These are phyloP conservation scores for Saccharomycopsis sp. DNA, from an alignment of 805 yeast genomes.

Conservation along the genomic window DNA sequence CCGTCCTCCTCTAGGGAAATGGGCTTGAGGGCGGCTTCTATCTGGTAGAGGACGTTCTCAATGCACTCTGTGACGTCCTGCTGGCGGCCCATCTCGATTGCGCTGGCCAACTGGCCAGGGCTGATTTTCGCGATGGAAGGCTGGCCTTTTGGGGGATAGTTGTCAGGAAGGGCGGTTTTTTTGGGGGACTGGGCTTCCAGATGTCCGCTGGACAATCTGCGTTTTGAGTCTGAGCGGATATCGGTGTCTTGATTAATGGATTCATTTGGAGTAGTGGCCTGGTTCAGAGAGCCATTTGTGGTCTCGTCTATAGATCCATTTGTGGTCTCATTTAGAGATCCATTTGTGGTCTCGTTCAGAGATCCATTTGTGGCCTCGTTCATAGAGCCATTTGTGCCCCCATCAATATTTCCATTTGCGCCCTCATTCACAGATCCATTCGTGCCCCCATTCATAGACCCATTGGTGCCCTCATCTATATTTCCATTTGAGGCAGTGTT, in stretches of 20 bases:
- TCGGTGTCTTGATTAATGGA: too few species aligned
- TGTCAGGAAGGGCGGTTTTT: background rate
- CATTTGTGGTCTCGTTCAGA: too few species aligned
- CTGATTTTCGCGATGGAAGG: constrained; percentile 8
- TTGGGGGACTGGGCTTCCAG: background rate
- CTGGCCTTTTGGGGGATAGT: background rate
- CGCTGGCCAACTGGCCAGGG: constrained; percentile 62
- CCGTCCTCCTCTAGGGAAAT: constrained; percentile 48
- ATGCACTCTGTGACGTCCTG: constrained; percentile 98
- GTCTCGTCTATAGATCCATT: too few species aligned
- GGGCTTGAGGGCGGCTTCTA: constrained; percentile 82
- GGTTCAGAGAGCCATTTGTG: too few species aligned
- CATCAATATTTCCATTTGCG: background rate
- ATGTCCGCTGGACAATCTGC: background rate
- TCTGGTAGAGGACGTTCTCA: constrained; percentile 84
- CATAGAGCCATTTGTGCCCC: background rate
- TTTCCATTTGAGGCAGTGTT: background rate
- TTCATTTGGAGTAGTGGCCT: too few species aligned
- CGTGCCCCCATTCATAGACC: background rate
- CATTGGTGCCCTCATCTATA: background rate
- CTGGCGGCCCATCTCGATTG: constrained; percentile 79
- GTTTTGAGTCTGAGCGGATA: too few species aligned
- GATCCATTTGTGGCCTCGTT: background rate
- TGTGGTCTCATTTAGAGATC: too few species aligned
- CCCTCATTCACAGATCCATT: background rate